A percentile compares a stretch with the other conserved stretches of the same genome.
Conservation (phyloP, 228 moss, liverwort and hornwort species). For the Sphagnum fallax region DNA sequence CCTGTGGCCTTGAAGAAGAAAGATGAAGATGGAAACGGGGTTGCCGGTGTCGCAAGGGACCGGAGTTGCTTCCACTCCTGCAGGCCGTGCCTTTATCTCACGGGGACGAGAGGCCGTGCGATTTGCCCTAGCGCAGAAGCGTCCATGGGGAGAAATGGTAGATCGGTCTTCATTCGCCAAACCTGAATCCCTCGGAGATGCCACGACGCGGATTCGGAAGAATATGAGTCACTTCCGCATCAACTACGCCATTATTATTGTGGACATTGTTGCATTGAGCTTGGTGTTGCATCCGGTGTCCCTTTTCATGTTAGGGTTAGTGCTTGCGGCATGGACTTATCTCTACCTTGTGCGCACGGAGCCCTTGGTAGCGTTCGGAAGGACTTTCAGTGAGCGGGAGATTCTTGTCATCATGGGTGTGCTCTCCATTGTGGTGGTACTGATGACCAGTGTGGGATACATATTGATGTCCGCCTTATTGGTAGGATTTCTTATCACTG, state of each 20-base stretch:
- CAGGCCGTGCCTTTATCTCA: conserved; percentile 25
- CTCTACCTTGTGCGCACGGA: conserved; percentile 44
- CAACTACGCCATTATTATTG: conserved; percentile 32
- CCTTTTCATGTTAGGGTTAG: conserved; percentile 16
- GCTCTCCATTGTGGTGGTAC: conserved; percentile 18
- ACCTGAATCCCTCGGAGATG: conserved; percentile 46
- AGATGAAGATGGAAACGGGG: neutral
- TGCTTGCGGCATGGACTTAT: conserved; percentile 29
- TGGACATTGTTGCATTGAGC: conserved; percentile 5
- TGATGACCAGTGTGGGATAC: conserved; percentile 25
- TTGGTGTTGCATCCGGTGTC: conserved; percentile 21
- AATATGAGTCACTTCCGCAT: conserved; percentile 41
- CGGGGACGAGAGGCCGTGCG: conserved; percentile 23
- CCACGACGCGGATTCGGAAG: conserved; percentile 32
- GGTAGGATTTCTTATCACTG: conserved; percentile 10
- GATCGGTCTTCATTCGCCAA: conserved; percentile 44
- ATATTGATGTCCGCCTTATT: conserved; percentile 28
- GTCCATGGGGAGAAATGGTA: conserved; percentile 40
- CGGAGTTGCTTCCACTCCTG: conserved; percentile 22
- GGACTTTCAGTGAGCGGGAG: conserved; percentile 46
- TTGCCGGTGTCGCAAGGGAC: neutral
- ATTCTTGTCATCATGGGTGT: conserved; percentile 27
- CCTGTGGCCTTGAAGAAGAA: too few relatives aligned
- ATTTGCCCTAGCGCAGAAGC: conserved; percentile 31
- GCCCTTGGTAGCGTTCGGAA: conserved; percentile 41